A percentile compares a stretch with the other conserved stretches of the same genome.
phyloP scores from a whole-genome alignment of 2,329 filamentous ascomycete species.

The Lizonia empirigonia region DNA sequence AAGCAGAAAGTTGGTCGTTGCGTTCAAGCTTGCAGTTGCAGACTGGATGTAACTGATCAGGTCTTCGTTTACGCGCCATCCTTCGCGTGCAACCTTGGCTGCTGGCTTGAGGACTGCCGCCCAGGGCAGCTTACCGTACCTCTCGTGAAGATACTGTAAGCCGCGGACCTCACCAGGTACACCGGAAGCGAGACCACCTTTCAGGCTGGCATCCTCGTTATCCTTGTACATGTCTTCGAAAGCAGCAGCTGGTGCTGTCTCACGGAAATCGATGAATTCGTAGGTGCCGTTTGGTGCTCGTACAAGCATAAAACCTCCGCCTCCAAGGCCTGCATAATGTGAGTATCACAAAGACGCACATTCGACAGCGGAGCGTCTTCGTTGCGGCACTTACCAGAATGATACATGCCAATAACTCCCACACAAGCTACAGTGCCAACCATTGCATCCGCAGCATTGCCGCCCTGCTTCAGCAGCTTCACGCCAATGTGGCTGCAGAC shows the following conservation, averaged over 20 bases:
- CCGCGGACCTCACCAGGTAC: slow-evolving; percentile 79
- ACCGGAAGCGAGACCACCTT: slow-evolving; percentile 70
- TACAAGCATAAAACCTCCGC: slow-evolving; percentile 88
- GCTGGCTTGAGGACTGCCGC: slow-evolving; percentile 74
- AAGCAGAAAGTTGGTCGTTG: slow-evolving; percentile 68
- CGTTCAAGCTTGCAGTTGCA: slow-evolving; percentile 40
- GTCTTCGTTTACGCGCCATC: slow-evolving; percentile 72
- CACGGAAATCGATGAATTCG: slow-evolving; percentile 88
- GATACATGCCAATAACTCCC: slow-evolving; percentile 57
- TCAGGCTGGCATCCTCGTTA: slow-evolving; percentile 69
- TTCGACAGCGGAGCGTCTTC: background rate
- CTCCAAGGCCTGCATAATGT: slow-evolving; percentile 69
- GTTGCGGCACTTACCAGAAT: slow-evolving; percentile 40
- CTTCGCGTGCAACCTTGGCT: slow-evolving; percentile 66
- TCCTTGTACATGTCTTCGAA: slow-evolving; percentile 83
- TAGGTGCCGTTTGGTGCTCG: slow-evolving; percentile 74
- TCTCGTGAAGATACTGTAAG: slow-evolving; percentile 75
- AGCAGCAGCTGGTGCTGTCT: slow-evolving; percentile 82
- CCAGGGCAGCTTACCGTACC: slow-evolving; percentile 65
- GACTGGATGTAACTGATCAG: slow-evolving; percentile 73
- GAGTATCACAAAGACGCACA: background rate
- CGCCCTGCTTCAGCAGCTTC: slow-evolving; percentile 55
- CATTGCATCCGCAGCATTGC: slow-evolving; percentile 57
- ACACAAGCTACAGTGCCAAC: slow-evolving; percentile 56
- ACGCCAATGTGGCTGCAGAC: slow-evolving; percentile 56